These are phyloP conservation scores for Spirogloea muscicola DNA, from an alignment of 139 green algal genomes.

Conservation along the genomic window DNA sequence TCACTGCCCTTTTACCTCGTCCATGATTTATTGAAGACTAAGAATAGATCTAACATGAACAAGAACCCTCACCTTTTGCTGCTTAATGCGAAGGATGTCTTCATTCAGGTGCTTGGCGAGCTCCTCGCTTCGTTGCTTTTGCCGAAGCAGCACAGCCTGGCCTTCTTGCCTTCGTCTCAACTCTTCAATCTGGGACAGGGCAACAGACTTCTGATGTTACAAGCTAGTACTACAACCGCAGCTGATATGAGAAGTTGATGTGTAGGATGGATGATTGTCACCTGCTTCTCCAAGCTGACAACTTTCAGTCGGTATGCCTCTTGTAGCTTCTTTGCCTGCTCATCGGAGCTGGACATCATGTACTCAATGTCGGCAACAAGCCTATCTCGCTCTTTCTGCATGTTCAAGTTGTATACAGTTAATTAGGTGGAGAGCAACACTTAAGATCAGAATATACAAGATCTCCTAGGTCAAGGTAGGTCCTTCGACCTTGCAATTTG, in stretches of 20 bases:
- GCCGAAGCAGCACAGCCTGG: constrained; percentile 47
- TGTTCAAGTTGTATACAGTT: not conserved
- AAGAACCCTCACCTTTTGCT: constrained; percentile 60
- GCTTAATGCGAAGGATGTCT: constrained; percentile 80
- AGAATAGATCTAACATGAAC: constrained; percentile 11
- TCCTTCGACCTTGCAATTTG: no score
- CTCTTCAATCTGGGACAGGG: constrained; percentile 47
- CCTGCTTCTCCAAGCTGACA: not conserved
- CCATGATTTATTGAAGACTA: not conserved
- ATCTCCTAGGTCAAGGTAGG: no score
- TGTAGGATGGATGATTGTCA: not conserved
- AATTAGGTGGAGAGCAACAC: not conserved
- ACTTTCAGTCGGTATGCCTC: not conserved
- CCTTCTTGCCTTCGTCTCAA: constrained; percentile 61
- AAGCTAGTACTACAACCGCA: not conserved
- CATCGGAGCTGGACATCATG: not conserved
- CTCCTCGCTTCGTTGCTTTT: constrained; percentile 57
- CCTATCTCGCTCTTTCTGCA: constrained; percentile 6
- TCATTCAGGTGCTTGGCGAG: constrained; percentile 55
- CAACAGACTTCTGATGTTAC: not conserved
- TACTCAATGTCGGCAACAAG: not conserved
- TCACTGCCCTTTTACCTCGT: not conserved
- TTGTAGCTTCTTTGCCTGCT: not conserved
- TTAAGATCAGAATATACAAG: no score
- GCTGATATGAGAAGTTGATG: not conserved